Base-by-base conservation (phyloP, 805 yeast genomes). In the Metschnikowia picachoensis region DNA sequence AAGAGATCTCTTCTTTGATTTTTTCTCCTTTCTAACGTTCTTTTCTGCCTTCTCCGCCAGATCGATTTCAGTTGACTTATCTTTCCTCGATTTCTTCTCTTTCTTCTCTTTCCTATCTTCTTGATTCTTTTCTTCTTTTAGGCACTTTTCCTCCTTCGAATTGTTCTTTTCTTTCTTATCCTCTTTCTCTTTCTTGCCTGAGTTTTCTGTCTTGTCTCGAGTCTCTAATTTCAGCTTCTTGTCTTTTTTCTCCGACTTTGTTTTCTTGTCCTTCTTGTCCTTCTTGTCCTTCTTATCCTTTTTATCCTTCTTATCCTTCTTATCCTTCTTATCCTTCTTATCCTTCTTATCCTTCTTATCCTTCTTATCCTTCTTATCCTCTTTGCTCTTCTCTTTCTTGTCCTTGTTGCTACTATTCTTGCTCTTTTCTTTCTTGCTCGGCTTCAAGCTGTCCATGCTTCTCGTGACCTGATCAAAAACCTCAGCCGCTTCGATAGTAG, bases 251-350 rank as follows among this genome's bases (percentile, higher is more conserved):
- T 37, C 52, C 38, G 56, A 53, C 53, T 53, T 60, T 35, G 53
- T 53, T 38, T 53, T 52, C 53, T 52, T 55, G 55, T 60, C 56
- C 44, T 55, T 56, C 47, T 59, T 33, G 60, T 48, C 41, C 47
- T 48, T 43, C n/a, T n/a, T n/a, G n/a, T n/a, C n/a, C n/a, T n/a
- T n/a, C n/a, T n/a, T n/a, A n/a, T n/a, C n/a, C n/a, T n/a, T n/a
- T n/a, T n/a, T n/a, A 45, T 58, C 44, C 50, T 52, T 64, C 64
- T n/a, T n/a, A n/a, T 62, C 76, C 60, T 55, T 53, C 35, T 54
- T 54, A 41, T 55, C 57, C 64, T 60, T 73, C 50, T 59, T 52
- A n/a, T 59, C 56, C 50, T 59, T 50, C 47, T 55, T 47, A 46
- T 51, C 44, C 46, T 60, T 42, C 55, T 50, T 47, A 57, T 30